Evolutionary conservation across 2,329 filamentous ascomycete genomes (phyloP), one percentile per base, ranked within the genome.

Genomic region (Microdochium trichocladiopsis): DNA sequence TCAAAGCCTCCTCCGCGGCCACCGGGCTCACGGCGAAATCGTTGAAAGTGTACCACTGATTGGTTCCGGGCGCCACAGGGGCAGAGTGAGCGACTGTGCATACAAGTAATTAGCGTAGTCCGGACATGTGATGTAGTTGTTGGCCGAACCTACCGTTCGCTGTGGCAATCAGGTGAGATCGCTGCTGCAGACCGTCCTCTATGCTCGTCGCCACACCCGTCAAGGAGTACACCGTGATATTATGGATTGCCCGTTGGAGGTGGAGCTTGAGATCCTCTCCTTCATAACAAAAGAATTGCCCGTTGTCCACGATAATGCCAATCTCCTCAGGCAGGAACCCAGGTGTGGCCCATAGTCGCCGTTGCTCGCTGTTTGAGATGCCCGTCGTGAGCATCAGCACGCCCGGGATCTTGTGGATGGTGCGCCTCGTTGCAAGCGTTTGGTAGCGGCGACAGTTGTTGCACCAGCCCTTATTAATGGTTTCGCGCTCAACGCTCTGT

Each of bases 31-130:
- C 95, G 33, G 96, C 72, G 63, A 99, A 99, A 69, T 99, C 94
- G 61, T 99, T 99, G 73, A 99, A 96, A 1, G 99, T 72, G 69
- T 97, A 90, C 95, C 95, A 99, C 60, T 87, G 86, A 61, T 82
- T 86, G 57, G 83, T 78, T 3, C 73, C 74, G 1, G 82, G 77
- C 1, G 79, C 66, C 43, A 80, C 75, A 0, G 77, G 74, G 51
- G 83, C 82, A 0, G 88, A 83, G 50, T 90, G 83, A 12, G 81
- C 80, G 53, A 88, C 86, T 87, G 51, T 16, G 24, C 18, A 21
- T 31, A 45, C 5, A 2, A 55, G 73, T 53, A 72, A 63, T 36
- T 37, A 51, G 16, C 49, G 6, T 43, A 37, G 22, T n/a, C 11
- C 25, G 2, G 18, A 2, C 10, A 18, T 37, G 28, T 4, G n/a